Percentiles rank a stretch among this genome's conserved stretches.
These are phyloP conservation scores for Apiospora phragmitis DNA, from an alignment of 2,329 filamentous ascomycete genomes.

Conservation along the genomic window DNA sequence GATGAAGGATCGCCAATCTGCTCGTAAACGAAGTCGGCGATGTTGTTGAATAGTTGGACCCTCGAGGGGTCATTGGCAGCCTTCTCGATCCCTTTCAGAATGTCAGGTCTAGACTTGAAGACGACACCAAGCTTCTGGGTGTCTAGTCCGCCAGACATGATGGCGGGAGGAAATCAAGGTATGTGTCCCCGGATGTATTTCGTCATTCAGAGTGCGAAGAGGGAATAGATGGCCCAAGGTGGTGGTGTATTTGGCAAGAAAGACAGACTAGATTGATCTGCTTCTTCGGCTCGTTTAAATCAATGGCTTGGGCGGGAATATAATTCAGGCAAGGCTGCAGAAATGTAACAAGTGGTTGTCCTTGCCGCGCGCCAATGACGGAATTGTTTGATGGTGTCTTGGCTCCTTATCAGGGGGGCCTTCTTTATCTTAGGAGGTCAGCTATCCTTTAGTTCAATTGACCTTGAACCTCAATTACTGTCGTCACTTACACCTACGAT, in stretches of 20 bases:
- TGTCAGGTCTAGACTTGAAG: constrained; percentile 57
- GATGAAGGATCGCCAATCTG: constrained; percentile 33
- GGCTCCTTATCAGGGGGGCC: background rate
- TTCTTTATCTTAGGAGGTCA: background rate
- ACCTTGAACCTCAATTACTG: background rate
- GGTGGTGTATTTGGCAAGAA: background rate
- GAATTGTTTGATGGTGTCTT: background rate
- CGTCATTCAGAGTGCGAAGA: background rate
- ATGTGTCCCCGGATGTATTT: background rate
- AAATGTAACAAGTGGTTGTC: background rate
- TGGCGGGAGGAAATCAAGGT: constrained; percentile 12
- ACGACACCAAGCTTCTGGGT: constrained; percentile 49
- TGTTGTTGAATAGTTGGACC: constrained; percentile 57
- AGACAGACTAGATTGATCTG: background rate
- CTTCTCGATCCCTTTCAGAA: constrained; percentile 52
- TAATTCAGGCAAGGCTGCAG: background rate
- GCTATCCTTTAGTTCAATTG: background rate
- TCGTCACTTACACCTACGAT: background rate
- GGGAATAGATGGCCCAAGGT: background rate
- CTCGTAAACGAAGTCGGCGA: constrained; percentile 51
- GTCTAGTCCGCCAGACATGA: constrained; percentile 49
- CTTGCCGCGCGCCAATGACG: constrained; percentile 4
- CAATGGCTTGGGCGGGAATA: background rate
- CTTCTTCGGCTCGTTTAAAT: background rate
- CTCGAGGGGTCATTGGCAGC: constrained; percentile 54